Evolutionary conservation across 1,284 basidiomycete species (phyloP), one percentile per base, ranked within the genome.

Genomic region (Lignosus rhinocerotis): DNA sequence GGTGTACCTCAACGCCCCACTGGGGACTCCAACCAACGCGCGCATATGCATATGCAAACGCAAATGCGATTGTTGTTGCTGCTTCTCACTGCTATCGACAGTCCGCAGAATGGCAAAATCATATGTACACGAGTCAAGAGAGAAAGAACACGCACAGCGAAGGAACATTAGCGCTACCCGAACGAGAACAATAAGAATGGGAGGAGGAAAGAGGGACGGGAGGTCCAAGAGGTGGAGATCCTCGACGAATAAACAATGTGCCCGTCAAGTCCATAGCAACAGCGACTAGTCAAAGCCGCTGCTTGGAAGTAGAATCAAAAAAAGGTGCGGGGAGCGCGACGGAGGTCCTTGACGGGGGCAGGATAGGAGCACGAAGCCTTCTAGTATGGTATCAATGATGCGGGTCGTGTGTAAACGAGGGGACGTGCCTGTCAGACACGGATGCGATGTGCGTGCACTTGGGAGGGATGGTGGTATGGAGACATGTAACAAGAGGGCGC

Each of bases 371-470:
- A 44, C 11, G 33, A 33, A 30, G 43, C 21, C 8, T 25, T n/a
- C 43, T 42, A 39, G 34, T 55, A 49, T 2, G n/a, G 39, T 42
- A 55, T 38, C 17, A 6, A n/a, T 16, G 8, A 45, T 55, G 38
- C 46, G 30, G 17, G 45, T 55, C 53, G 46, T 54, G 53, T 55
- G 49, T 51, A 47, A 64, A 64, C 46, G 62, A 64, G 60, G 52
- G 62, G 60, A 64, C 58, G 62, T 60, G 62, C 47, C 58, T 43
- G 10, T 12, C 7, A 31, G 57, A 53, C 59, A 60, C 59, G 61
- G 39, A 17, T 19, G 6, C 50, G 30, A 41, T 36, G 36, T 59
- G 34, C 12, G 12, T 25, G 43, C 41, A 8, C 8, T 42, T 51
- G 50, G 50, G 25, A 50, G 33, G 42, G 32, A 51, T 47, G 41